A percentile compares a stretch with the other conserved stretches of the same genome.
Evolutionary conservation across 2,329 filamentous ascomycete species (phyloP).

Genomic region (Epichloe gansuensis): DNA sequence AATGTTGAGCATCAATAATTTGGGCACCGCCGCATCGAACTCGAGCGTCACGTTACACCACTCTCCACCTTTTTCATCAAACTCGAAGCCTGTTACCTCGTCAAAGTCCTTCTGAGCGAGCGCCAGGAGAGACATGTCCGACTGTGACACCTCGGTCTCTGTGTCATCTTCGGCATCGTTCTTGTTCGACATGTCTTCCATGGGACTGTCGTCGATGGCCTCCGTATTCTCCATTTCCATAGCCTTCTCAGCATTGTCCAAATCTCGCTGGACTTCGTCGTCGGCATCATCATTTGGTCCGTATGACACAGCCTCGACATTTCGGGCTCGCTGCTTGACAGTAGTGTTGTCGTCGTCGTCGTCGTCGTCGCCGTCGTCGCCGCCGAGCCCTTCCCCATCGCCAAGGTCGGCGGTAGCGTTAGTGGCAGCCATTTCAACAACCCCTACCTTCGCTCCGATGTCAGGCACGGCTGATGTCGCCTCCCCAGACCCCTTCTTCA

Average conservation of each 20-base stretch:
- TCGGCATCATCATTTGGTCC: conserved; percentile 90
- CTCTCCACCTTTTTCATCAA: conserved; percentile 59
- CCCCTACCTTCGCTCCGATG: conserved; percentile 44
- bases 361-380: conserved; percentile 64
- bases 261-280: conserved; percentile 53
- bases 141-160: conserved; percentile 22
- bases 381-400: conserved; percentile 34
- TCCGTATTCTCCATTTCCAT: conserved; percentile 32
- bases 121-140: conserved; percentile 41
- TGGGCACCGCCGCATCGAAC: conserved; percentile 68
- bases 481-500: conserved; percentile 64
- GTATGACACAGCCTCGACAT: conserved; percentile 73
- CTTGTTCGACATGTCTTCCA: conserved; percentile 19
- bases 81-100: conserved; percentile 65
- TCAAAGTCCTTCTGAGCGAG: conserved; percentile 50
- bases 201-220: conserved; percentile 40
- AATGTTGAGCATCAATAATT: conserved; percentile 84
- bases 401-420: conserved; percentile 21
- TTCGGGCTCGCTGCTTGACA: conserved; percentile 63
- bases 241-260: conserved; percentile 44
- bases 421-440: conserved; percentile 36
- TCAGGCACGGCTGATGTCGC: conserved; percentile 62
- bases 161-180: conserved; percentile 24
- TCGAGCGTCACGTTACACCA: conserved; percentile 74
- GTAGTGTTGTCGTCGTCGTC: conserved; percentile 66